Evolutionary conservation across 2,329 filamentous ascomycete genomes (phyloP), one percentile per base, ranked within the genome.

Genomic region (Exophiala spinifera): DNA sequence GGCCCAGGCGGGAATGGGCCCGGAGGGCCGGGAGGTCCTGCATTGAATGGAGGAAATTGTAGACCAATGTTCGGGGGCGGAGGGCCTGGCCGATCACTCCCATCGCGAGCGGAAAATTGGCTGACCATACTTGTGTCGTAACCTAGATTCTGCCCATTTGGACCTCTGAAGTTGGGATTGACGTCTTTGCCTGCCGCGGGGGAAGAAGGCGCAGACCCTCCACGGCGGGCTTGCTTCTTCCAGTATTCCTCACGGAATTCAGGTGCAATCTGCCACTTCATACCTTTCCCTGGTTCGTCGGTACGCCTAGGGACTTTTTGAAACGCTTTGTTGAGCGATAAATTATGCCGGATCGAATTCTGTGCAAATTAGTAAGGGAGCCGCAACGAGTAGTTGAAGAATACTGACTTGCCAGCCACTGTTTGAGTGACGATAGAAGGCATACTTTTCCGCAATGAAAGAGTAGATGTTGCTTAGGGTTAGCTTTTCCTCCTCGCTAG

Each of bases 291-390:
- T 19, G 94, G 94, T 69, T 99, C 94, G 64, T 97, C 90, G 0
- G 91, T 96, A 14, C 89, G 86, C 44, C 94, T 86, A 2, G 94
- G 88, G 7, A 96, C 88, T 71, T 99, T 99, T 64, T 91, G 86
- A 66, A 99, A 99, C 0, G 87, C 85, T 69, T 96, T 96, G 71
- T 95, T 97, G 39, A 99, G 74, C 1, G 94, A 97, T 13, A 99
- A 73, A 64, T 99, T 99, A 70, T 99, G 94, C 11, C 94, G 86
- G 62, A 99, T 99, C 0, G 91, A 96, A 70, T 99, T 99, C 84
- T 90, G 21, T 4, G 19, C 14, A 46, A 19, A 52, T 57, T 40
- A 56, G 49, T 21, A 28, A 28, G 3, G 19, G 3, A n/a, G 5
- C 15, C 14, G 11, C 25, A 13, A n/a, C 7, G 8, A 28, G 15